A percentile compares a stretch with the other conserved stretches of the same genome.
These are phyloP conservation scores for Hordeum marinum DNA, from an alignment of 176 grass and related monocot species.

Conservation along the genomic window DNA sequence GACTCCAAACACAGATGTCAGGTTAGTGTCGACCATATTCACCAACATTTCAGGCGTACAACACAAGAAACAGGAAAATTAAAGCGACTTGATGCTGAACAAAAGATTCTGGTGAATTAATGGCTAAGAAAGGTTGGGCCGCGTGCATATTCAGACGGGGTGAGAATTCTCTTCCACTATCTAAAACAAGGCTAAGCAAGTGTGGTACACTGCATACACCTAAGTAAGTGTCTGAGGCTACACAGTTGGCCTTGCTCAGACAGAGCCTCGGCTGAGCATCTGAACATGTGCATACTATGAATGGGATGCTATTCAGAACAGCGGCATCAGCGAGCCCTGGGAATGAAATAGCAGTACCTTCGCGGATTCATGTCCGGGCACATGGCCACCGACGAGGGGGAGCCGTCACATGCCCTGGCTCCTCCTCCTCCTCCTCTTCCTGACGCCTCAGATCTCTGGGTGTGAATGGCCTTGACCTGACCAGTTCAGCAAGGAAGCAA, in stretches of 20 bases:
- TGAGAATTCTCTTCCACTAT: background rate
- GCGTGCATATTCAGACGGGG: background rate
- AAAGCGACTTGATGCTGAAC: background rate
- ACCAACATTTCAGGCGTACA: background rate
- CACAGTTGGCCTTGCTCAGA: too few relatives aligned
- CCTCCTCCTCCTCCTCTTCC: background rate
- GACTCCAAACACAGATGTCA: background rate
- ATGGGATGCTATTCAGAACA: background rate
- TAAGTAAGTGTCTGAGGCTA: too few relatives aligned
- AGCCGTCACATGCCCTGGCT: constrained; percentile 30
- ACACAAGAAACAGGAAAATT: background rate
- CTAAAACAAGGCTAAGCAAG: background rate
- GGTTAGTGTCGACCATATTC: background rate
- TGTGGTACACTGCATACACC: background rate
- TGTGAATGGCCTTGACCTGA: background rate
- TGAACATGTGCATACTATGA: background rate
- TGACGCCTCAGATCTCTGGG: constrained; percentile 1
- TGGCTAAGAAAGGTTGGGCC: background rate
- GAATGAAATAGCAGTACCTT: background rate
- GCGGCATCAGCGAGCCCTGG: background rate
- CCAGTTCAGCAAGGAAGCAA: constrained; percentile 7
- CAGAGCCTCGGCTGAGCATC: background rate
- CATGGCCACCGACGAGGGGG: constrained; percentile 24
- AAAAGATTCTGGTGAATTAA: background rate
- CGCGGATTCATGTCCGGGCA: constrained; percentile 31